Base-by-base conservation (phyloP, 495 filamentous ascomycete species). In the Aspergillus nanangensis region DNA sequence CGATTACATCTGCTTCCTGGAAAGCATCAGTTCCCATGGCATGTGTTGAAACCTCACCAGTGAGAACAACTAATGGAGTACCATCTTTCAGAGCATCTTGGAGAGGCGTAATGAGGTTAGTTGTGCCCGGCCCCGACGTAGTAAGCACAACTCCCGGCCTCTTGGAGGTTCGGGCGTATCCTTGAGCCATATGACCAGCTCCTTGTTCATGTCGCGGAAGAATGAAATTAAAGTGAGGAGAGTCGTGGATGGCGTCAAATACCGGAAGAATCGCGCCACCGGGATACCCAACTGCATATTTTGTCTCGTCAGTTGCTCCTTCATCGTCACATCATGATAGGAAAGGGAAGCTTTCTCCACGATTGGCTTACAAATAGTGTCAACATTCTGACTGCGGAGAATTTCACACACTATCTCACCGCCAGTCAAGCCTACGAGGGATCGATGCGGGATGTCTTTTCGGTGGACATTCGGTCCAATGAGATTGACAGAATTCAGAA, bases 351-450 rank as follows among this genome's bases (percentile, higher is more conserved):
- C 39, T 25, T 31, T 24, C 22, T 15, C 31, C n/a, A n/a, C 36
- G 25, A 22, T 27, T 65, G 57, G 87, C 84, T 64, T 72, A 90
- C 87, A 94, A 57, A 96, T 75, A 66, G 94, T 87, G 72, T 96
- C 91, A 21, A 98, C 94, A 50, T 74, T 80, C 50, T 90, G 89
- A 59, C 93, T 74, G 32, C 90, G 78, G 89, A 98, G 95, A 92
- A 98, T 97, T 69, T 98, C 91, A 58, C 97, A 90, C 74, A 98
- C 95, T 50, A 98, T 97, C 62, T 96, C 84, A 59, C 93, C 93
- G 63, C 94, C 94, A 39, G 78, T 95, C 74, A 89, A 87, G 24
- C 94, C 94, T 61, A 97, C 88, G 71, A 98, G n/a, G n/a, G n/a
- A n/a, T n/a, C n/a, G n/a, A n/a, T n/a, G n/a, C n/a, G n/a, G n/a